Conservation (phyloP, 139 green algal species). For the Chlorella vulgaris region DNA sequence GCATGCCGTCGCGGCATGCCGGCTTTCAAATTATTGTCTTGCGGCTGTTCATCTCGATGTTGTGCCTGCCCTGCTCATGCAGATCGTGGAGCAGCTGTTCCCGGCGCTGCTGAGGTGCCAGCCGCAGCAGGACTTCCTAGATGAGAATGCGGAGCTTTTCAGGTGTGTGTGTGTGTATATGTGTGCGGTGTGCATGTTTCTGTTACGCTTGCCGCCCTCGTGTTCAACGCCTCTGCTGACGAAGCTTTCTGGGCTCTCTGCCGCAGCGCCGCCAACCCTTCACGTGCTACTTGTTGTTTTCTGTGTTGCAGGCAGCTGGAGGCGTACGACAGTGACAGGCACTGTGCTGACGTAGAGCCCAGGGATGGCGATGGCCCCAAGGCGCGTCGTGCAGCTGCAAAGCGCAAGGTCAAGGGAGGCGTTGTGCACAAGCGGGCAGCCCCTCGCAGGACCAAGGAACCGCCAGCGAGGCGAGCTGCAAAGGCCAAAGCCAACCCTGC, state of each 20-base stretch:
- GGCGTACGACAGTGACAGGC: constrained; percentile 16
- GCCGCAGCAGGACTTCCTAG: not conserved
- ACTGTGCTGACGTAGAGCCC: not conserved
- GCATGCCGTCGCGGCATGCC: too few species aligned
- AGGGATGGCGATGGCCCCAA: not conserved
- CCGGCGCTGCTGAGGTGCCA: constrained; percentile 18
- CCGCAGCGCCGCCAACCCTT: too few species aligned
- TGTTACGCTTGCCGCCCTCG: not conserved
- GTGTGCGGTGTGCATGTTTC: too few species aligned
- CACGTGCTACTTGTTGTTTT: too few species aligned
- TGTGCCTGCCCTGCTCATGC: not conserved
- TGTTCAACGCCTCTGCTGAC: too few species aligned
- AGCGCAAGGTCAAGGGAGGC: not conserved
- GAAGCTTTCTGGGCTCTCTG: too few species aligned
- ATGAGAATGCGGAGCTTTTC: constrained; percentile 1
- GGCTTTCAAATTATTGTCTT: too few species aligned
- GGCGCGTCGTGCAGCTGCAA: not conserved
- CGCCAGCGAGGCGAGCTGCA: too few species aligned
- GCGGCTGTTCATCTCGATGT: too few species aligned
- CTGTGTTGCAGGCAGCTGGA: constrained; percentile 14
- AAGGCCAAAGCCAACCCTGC: too few species aligned
- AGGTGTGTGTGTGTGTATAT: not conserved
- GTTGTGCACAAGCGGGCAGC: not conserved
- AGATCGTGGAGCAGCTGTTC: constrained; percentile 10
- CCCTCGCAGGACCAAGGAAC: not conserved